Percentiles rank a stretch among this genome's conserved stretches.
Evolutionary conservation across 768 basidiomycete species (phyloP).

Genomic region (Mycena crocata): DNA sequence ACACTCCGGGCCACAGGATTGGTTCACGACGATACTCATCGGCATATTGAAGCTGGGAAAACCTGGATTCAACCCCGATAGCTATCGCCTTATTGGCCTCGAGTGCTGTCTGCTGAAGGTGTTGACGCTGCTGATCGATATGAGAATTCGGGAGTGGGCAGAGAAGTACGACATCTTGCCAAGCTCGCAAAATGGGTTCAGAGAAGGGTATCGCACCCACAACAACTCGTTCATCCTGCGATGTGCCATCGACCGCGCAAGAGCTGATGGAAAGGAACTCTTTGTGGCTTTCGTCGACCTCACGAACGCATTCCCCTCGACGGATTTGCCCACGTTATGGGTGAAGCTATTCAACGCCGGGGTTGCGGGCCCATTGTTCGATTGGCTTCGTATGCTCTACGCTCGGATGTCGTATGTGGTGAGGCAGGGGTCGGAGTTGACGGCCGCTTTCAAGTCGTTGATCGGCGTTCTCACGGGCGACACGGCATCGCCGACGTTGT

Average conservation of each 20-base stretch:
- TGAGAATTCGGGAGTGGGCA: constrained; percentile 28
- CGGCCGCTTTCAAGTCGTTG: constrained; percentile 30
- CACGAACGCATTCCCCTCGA: constrained; percentile 49
- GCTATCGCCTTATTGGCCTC: constrained; percentile 32
- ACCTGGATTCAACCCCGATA: constrained; percentile 19
- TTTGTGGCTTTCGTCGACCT: constrained; percentile 41
- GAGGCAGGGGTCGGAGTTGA: constrained; percentile 15
- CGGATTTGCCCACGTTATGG: constrained; percentile 45
- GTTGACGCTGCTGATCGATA: too few relatives aligned
- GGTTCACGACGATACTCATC: too few relatives aligned
- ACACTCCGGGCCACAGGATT: not conserved
- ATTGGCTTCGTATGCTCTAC: constrained; percentile 41
- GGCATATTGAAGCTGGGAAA: constrained; percentile 30
- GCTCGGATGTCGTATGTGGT: constrained; percentile 35
- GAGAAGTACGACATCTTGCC: constrained; percentile 36
- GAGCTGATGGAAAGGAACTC: constrained; percentile 25
- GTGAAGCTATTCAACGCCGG: constrained; percentile 37
- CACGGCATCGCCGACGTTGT: constrained; percentile 40
- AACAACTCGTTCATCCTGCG: constrained; percentile 42
- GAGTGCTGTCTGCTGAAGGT: constrained; percentile 35
- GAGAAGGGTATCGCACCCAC: constrained; percentile 38
- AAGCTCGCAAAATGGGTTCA: constrained; percentile 45
- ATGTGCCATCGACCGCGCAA: constrained; percentile 34
- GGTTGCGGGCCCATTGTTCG: constrained; percentile 37
- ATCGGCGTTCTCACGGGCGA: constrained; percentile 42